Evolutionary conservation across 768 basidiomycete genomes (phyloP).

Genomic region (Termitomyces sp.): DNA sequence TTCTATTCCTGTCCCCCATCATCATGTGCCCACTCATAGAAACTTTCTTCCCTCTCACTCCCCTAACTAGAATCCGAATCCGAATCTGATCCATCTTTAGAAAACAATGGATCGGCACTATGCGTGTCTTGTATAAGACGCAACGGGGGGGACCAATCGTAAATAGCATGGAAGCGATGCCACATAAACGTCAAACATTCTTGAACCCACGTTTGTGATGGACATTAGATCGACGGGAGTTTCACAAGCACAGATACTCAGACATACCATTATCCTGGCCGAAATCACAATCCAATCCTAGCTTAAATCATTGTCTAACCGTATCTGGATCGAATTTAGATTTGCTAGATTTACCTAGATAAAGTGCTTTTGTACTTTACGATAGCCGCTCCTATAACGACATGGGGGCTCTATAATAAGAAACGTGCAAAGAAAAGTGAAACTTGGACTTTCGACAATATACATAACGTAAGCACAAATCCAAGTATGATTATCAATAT

Average conservation of each 20-base stretch:
- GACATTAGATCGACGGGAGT: neutral
- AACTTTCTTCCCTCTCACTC: neutral
- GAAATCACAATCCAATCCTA: neutral
- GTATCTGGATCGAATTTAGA: neutral
- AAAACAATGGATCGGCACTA: neutral
- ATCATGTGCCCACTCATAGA: neutral
- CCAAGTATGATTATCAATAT: conserved; percentile 1
- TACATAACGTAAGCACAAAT: too few species aligned
- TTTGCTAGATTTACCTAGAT: too few species aligned
- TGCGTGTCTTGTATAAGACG: neutral
- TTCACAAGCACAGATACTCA: neutral
- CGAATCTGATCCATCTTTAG: neutral
- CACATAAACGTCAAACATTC: neutral
- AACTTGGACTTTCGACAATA: too few species aligned
- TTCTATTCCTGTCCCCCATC: neutral
- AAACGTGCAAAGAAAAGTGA: too few species aligned
- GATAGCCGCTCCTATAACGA: too few species aligned
- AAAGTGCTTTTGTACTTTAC: too few species aligned
- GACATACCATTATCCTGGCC: neutral
- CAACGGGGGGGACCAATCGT: neutral
- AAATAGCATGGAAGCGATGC: neutral
- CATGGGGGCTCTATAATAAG: too few species aligned
- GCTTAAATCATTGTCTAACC: neutral
- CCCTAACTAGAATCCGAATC: too few species aligned
- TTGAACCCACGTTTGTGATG: neutral